Evolutionary conservation across 495 filamentous ascomycete species (phyloP).

Genomic region (Tuber borchii): DNA sequence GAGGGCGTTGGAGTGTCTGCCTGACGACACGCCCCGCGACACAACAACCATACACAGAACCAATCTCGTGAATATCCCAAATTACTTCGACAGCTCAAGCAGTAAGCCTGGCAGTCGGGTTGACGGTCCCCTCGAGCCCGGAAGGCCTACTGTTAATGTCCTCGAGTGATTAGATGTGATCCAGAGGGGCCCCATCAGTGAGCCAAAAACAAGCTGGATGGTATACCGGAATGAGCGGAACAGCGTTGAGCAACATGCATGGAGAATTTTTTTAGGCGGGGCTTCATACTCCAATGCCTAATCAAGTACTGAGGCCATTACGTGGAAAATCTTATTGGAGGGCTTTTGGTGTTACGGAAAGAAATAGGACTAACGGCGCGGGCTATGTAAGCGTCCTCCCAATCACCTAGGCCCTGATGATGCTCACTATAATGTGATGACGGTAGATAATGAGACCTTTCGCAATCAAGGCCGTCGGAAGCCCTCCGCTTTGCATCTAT

Average conservation of each 20-base stretch:
- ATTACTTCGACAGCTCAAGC: not conserved
- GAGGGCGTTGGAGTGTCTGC: not conserved
- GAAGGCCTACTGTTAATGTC: not conserved
- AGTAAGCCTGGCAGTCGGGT: not conserved
- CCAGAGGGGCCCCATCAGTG: not conserved
- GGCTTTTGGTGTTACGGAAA: not conserved
- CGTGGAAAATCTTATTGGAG: not conserved
- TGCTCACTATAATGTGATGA: not conserved
- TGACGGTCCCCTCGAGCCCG: not conserved
- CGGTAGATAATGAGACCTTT: not conserved
- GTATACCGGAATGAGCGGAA: not conserved
- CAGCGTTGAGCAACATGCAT: not conserved
- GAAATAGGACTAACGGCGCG: not conserved
- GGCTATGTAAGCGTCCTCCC: conserved; percentile 1
- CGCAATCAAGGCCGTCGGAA: conserved; percentile 5
- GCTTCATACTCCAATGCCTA: not conserved
- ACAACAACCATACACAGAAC: not conserved
- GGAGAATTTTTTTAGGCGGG: not conserved
- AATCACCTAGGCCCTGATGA: not conserved
- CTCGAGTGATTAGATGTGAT: not conserved
- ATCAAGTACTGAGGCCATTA: not conserved
- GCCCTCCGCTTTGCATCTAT: not conserved
- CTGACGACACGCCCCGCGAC: not conserved
- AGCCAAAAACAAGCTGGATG: not conserved
- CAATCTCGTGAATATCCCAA: not conserved